These are phyloP conservation scores for Sophora flavescens DNA, from an alignment of 306 rosid genomes.

Conservation along the genomic window DNA sequence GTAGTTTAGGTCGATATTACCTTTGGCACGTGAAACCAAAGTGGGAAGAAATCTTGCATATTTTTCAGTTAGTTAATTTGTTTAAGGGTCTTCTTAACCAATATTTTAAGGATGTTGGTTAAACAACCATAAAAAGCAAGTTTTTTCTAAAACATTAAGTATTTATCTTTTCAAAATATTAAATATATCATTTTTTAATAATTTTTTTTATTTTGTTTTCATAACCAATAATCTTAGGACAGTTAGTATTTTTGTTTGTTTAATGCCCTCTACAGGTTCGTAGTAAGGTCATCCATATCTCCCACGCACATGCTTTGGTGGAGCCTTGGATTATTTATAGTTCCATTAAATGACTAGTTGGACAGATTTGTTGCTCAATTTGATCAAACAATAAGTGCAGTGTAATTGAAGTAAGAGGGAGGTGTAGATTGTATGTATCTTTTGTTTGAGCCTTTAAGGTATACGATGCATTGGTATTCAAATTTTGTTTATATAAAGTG, in stretches of 20 bases:
- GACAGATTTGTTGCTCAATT: background rate
- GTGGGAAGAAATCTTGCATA: background rate
- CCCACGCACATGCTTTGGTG: conserved; percentile 10
- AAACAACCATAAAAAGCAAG: too few relatives aligned
- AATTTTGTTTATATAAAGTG: background rate
- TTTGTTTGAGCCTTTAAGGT: background rate
- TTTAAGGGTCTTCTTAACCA: too few relatives aligned
- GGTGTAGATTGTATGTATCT: background rate
- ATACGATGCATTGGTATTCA: background rate
- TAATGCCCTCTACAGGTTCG: background rate
- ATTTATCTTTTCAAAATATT: too few relatives aligned
- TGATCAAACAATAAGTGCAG: background rate
- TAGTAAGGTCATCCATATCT: background rate
- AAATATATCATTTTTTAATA: too few relatives aligned
- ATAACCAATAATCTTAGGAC: too few relatives aligned
- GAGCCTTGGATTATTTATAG: conserved; percentile 7
- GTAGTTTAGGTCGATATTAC: background rate
- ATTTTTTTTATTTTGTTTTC: too few relatives aligned
- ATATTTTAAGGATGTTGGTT: too few relatives aligned
- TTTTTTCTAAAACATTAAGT: too few relatives aligned
- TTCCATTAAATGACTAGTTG: background rate
- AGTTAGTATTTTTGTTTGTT: background rate
- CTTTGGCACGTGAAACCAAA: background rate
- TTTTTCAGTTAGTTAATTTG: background rate
- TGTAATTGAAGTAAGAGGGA: background rate